Percentiles rank a stretch among this genome's conserved stretches.
Conservation (phyloP, 2,329 filamentous ascomycete species). For the Thelonectria discophora region DNA sequence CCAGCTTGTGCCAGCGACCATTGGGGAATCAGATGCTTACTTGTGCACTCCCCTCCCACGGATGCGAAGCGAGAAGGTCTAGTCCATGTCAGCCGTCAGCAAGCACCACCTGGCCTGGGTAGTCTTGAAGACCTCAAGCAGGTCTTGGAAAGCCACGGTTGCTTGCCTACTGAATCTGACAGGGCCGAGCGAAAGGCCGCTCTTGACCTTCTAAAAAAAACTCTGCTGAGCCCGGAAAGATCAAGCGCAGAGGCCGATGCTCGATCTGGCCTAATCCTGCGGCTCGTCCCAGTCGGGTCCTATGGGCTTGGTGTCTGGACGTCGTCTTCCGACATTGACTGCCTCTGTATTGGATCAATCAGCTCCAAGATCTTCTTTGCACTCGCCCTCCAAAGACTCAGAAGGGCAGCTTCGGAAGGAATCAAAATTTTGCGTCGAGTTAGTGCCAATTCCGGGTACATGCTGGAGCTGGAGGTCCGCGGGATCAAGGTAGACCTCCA, state of each 20-base stretch:
- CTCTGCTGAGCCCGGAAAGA: slow-evolving; percentile 49
- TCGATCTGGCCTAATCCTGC: slow-evolving; percentile 47
- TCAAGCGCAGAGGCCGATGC: slow-evolving; percentile 15
- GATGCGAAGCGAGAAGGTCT: slow-evolving; percentile 16
- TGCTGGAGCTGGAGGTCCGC: slow-evolving; percentile 69
- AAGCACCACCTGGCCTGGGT: slow-evolving; percentile 44
- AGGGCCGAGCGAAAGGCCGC: slow-evolving; percentile 52
- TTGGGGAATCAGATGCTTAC: slow-evolving; percentile 62
- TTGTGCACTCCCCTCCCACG: slow-evolving; percentile 37
- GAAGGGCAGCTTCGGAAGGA: slow-evolving; percentile 53
- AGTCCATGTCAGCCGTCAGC: slow-evolving; percentile 42
- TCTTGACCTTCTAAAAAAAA: slow-evolving; percentile 54
- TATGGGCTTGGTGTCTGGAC: slow-evolving; percentile 72
- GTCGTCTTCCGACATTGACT: slow-evolving; percentile 69
- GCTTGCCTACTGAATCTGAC: slow-evolving; percentile 60
- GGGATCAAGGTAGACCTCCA: slow-evolving; percentile 70
- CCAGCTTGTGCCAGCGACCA: slow-evolving; percentile 61
- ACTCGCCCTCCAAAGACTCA: slow-evolving; percentile 64
- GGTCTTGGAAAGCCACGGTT: slow-evolving; percentile 48
- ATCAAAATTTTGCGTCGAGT: slow-evolving; percentile 66
- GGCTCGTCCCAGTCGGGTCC: slow-evolving; percentile 71
- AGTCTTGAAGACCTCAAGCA: slow-evolving; percentile 48
- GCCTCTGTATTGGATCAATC: slow-evolving; percentile 70
- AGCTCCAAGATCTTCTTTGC: slow-evolving; percentile 69
- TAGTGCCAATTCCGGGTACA: slow-evolving; percentile 66